Conservation (phyloP, 768 basidiomycete genomes). For the Psilocybe cubensis region DNA sequence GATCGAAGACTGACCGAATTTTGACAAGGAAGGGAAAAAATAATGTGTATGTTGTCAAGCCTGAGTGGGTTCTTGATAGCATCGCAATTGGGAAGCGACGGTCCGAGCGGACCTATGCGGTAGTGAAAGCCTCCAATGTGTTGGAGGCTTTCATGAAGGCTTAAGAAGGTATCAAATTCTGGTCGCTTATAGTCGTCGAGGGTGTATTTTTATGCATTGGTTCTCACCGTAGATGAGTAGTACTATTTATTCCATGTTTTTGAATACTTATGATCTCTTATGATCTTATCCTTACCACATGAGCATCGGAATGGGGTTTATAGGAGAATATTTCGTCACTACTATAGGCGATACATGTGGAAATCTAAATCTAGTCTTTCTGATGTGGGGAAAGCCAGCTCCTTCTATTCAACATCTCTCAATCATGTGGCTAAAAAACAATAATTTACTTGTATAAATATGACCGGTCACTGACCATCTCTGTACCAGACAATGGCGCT, state of each 20-base stretch:
- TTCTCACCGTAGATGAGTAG: constrained; percentile 9
- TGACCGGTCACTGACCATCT: background rate
- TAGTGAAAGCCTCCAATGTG: constrained; percentile 43
- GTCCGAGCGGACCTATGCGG: constrained; percentile 61
- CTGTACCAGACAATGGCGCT: constrained; percentile 2
- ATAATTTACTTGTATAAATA: background rate
- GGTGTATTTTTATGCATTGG: background rate
- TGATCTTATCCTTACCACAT: constrained; percentile 10
- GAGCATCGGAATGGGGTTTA: constrained; percentile 17
- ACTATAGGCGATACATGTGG: constrained; percentile 1
- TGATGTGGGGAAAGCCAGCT: background rate
- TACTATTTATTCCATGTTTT: background rate
- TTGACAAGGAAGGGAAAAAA: constrained; percentile 54
- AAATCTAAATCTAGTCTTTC: background rate
- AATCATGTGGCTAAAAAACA: constrained; percentile 8
- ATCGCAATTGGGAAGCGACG: constrained; percentile 60
- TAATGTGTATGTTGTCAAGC: constrained; percentile 66
- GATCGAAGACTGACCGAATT: constrained; percentile 69
- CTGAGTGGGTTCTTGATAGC: constrained; percentile 78
- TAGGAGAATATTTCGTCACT: constrained; percentile 3
- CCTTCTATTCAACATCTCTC: background rate
- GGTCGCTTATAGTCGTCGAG: background rate
- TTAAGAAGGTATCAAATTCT: constrained; percentile 1
- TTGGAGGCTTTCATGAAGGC: constrained; percentile 21
- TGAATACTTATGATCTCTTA: constrained; percentile 1